Percentiles rank a stretch among this genome's conserved stretches.
These are phyloP conservation scores for Botryosphaeria agaves DNA, from an alignment of 2,329 filamentous ascomycete genomes.

Conservation along the genomic window DNA sequence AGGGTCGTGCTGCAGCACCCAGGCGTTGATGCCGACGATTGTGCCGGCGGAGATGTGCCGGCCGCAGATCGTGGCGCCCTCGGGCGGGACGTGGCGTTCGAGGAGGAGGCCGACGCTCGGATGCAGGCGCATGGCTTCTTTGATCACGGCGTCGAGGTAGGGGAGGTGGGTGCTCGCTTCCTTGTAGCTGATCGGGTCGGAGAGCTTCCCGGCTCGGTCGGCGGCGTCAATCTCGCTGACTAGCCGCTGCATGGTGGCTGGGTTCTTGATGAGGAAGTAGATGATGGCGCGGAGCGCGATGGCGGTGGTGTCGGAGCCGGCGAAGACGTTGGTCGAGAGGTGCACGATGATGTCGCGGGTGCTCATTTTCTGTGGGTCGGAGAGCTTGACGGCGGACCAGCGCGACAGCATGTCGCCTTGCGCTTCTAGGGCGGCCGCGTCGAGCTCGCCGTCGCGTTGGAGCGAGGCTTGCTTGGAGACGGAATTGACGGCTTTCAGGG, in stretches of 20 bases:
- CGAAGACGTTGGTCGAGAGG: constrained; percentile 13
- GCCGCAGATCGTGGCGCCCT: constrained; percentile 13
- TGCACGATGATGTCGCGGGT: constrained; percentile 13
- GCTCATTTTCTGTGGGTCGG: constrained; percentile 12
- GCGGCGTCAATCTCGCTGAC: constrained; percentile 20
- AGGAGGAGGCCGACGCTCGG: constrained; percentile 17
- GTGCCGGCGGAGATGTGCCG: constrained; percentile 19
- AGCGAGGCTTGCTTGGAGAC: constrained; percentile 7
- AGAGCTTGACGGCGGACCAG: constrained; percentile 12
- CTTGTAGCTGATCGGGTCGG: constrained; percentile 8
- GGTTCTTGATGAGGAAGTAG: constrained; percentile 19
- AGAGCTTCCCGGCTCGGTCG: constrained; percentile 7
- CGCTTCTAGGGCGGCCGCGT: constrained; percentile 7
- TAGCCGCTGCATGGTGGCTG: constrained; percentile 15
- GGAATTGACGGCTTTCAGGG: constrained; percentile 15
- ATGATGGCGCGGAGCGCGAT: constrained; percentile 22
- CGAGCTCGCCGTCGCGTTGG: constrained; percentile 11
- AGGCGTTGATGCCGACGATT: constrained; percentile 25
- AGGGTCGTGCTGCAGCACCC: constrained; percentile 27
- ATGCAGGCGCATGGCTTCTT: constrained; percentile 20
- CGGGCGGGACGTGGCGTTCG: constrained; percentile 16
- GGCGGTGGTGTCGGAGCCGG: constrained; percentile 23
- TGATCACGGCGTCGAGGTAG: constrained; percentile 13
- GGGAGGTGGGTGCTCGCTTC: constrained; percentile 13
- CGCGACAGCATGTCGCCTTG: constrained; percentile 14